phyloP scores from a whole-genome alignment of 345 rosid genomes.

The Bruguiera sexangula region DNA sequence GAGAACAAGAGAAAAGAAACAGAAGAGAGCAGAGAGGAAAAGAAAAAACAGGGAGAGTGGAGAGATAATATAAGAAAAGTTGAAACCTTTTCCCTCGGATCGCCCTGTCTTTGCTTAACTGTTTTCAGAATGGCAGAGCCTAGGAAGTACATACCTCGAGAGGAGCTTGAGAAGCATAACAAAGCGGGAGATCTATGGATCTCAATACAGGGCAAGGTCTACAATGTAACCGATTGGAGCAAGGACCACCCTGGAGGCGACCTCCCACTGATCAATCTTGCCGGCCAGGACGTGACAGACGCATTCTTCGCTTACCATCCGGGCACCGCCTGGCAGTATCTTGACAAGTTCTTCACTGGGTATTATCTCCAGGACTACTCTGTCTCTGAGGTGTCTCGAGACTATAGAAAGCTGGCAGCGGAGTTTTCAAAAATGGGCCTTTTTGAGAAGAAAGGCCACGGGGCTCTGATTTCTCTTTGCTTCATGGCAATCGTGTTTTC shows the following conservation, averaged over 20 bases:
- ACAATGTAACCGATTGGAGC: conserved; percentile 45
- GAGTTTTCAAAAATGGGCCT: conserved; percentile 48
- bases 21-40: not conserved
- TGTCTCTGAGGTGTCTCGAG: conserved; percentile 45
- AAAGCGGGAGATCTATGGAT: conserved; percentile 51
- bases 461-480: conserved; percentile 18
- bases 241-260: conserved; percentile 48
- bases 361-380: conserved; percentile 38
- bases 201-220: conserved; percentile 53
- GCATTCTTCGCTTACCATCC: conserved; percentile 55
- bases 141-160: conserved; percentile 31
- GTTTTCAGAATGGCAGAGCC: conserved; percentile 25
- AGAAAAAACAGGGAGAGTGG: no score
- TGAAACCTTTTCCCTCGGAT: not conserved
- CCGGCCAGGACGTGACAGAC: conserved; percentile 53
- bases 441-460: conserved; percentile 45
- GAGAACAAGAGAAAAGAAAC: not conserved
- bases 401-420: conserved; percentile 39
- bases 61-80: no score
- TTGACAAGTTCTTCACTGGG: conserved; percentile 49
- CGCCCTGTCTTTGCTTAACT: not conserved
- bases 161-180: conserved; percentile 40
- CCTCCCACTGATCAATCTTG: conserved; percentile 39
- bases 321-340: conserved; percentile 43
- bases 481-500: conserved; percentile 29